Evolutionary conservation across 148 eudicot genomes (phyloP).

Genomic region (Dianthus caryophyllus): DNA sequence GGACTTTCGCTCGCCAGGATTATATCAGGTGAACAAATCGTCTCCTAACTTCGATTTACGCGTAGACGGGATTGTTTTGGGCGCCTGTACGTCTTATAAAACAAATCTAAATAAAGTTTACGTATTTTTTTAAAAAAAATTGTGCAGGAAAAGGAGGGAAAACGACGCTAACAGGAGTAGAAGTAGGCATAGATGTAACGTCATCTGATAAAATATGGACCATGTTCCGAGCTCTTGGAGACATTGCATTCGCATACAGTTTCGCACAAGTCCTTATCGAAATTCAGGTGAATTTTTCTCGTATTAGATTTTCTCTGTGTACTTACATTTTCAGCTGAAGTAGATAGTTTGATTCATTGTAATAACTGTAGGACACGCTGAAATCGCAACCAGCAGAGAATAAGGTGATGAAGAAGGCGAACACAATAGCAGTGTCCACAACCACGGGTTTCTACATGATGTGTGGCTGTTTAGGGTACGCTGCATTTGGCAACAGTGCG

Average conservation of each 20-base stretch:
- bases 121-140: too few relatives aligned
- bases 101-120: too few relatives aligned
- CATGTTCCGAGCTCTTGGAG: constrained; percentile 56
- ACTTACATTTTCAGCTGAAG: too few relatives aligned
- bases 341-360: too few relatives aligned
- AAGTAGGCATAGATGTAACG: constrained; percentile 41
- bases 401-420: constrained; percentile 71
- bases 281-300: constrained; percentile 69
- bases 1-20: constrained; percentile 60
- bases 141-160: constrained; percentile 41
- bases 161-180: constrained; percentile 53
- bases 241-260: constrained; percentile 65
- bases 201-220: constrained; percentile 56
- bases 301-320: too few relatives aligned
- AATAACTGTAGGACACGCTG: constrained; percentile 48
- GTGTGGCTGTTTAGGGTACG: constrained; percentile 82
- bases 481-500: constrained; percentile 69
- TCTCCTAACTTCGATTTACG: not conserved
- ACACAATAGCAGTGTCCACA: constrained; percentile 35
- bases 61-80: not conserved
- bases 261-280: constrained; percentile 57
- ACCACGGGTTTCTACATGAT: constrained; percentile 59
- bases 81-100: too few relatives aligned
- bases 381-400: constrained; percentile 56
- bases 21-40: constrained; percentile 48